phyloP scores from a whole-genome alignment of 257 asterid species.

The Solanum paucissectum region DNA sequence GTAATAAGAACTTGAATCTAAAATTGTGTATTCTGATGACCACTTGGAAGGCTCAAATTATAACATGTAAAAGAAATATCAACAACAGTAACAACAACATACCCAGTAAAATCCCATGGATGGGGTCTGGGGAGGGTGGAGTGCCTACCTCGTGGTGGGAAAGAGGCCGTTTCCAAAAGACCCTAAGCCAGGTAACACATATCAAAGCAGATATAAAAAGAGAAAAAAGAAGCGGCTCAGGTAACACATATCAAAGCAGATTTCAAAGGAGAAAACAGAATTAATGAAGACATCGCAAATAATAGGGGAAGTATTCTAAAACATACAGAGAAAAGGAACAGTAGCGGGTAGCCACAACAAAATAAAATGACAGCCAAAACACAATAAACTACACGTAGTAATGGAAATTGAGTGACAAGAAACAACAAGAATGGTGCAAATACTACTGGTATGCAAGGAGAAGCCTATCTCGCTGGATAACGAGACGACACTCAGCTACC shows the following conservation, averaged over 20 bases:
- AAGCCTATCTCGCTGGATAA: background rate
- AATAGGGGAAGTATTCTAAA: background rate
- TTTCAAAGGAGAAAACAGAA: background rate
- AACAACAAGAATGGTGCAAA: background rate
- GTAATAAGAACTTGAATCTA: background rate
- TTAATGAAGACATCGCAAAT: background rate
- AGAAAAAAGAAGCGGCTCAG: background rate
- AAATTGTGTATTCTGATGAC: background rate
- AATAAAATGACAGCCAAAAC: background rate
- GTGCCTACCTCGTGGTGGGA: background rate
- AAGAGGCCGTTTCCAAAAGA: background rate
- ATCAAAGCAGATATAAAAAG: background rate
- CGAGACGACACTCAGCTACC: background rate
- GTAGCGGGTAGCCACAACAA: background rate
- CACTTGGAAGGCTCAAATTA: background rate
- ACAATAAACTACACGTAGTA: background rate
- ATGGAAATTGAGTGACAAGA: background rate
- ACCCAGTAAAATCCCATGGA: background rate
- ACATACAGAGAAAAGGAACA: background rate
- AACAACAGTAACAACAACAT: background rate
- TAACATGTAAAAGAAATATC: background rate
- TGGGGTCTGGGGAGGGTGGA: background rate
- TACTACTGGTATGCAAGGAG: background rate
- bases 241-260: background rate
- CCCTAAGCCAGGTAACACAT: background rate